Evolutionary conservation across 805 yeast genomes (phyloP).

Genomic region (Barnettozyma californica): DNA sequence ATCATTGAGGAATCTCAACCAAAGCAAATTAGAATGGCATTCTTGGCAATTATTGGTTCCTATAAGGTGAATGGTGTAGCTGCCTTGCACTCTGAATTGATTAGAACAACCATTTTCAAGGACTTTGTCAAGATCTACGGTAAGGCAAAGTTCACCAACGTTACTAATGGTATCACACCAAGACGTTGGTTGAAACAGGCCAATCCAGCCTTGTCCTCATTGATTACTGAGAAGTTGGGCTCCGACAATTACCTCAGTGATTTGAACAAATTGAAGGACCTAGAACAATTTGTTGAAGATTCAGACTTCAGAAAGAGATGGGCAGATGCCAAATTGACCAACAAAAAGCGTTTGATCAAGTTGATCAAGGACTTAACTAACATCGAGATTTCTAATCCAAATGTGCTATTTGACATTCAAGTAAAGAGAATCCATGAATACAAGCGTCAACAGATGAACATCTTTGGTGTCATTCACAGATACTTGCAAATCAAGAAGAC

Average conservation of each 20-base stretch:
- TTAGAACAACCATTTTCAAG: conserved; percentile 82
- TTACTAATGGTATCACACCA: conserved; percentile 93
- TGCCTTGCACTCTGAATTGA: conserved; percentile 86
- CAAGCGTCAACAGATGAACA: conserved; percentile 90
- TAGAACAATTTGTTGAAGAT: conserved; percentile 66
- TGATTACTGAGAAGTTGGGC: conserved; percentile 68
- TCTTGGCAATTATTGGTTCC: conserved; percentile 84
- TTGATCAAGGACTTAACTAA: conserved; percentile 61
- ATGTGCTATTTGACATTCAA: conserved; percentile 82
- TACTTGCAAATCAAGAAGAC: conserved; percentile 71
- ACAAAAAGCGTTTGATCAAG: conserved; percentile 62
- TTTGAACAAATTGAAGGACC: conserved; percentile 57
- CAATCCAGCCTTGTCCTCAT: conserved; percentile 71
- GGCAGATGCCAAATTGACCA: conserved; percentile 63
- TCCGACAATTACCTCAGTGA: conserved; percentile 65
- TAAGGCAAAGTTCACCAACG: conserved; percentile 77
- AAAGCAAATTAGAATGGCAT: conserved; percentile 89
- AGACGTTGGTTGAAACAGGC: conserved; percentile 96
- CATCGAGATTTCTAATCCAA: conserved; percentile 54
- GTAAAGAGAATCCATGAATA: conserved; percentile 95
- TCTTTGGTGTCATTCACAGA: conserved; percentile 83
- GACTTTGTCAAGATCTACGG: conserved; percentile 87
- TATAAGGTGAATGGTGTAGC: conserved; percentile 96
- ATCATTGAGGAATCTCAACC: conserved; percentile 78
- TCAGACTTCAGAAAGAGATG: conserved; percentile 61